A percentile compares a stretch with the other conserved stretches of the same genome.
Conservation (phyloP, 177 flowering plant species). For the Vitis hybrid region DNA sequence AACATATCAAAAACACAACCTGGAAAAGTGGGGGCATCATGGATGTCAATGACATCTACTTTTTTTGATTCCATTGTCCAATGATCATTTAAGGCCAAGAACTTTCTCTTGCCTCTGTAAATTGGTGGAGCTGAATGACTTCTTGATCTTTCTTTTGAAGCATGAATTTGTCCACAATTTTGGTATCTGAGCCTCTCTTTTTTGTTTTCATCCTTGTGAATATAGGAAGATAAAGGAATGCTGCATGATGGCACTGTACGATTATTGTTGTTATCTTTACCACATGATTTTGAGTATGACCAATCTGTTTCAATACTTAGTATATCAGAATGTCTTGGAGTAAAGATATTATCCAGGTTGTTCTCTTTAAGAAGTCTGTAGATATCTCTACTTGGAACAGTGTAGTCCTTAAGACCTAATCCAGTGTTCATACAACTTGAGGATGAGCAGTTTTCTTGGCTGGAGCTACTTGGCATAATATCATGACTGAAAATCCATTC, state of each 20-base stretch:
- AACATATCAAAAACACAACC: conserved; percentile 29
- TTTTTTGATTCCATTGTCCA: conserved; percentile 15
- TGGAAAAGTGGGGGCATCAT: conserved; percentile 20
- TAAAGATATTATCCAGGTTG: conserved; percentile 8
- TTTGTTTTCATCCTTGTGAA: conserved; percentile 10
- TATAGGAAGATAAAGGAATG: conserved; percentile 12
- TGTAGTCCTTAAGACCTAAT: conserved; percentile 14
- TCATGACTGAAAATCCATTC: conserved; percentile 19
- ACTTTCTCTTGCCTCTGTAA: conserved; percentile 48
- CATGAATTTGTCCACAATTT: conserved; percentile 7
- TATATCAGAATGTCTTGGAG: conserved; percentile 12
- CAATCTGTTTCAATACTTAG: conserved; percentile 24
- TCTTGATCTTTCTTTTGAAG: conserved; percentile 38
- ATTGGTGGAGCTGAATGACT: conserved; percentile 92
- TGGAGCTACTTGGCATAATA: conserved; percentile 14
- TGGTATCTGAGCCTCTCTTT: conserved; percentile 12
- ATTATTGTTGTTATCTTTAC: conserved; percentile 4
- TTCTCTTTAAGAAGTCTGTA: conserved; percentile 8
- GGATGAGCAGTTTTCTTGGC: conserved; percentile 15
- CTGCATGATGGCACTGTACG: neutral
- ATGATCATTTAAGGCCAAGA: conserved; percentile 27
- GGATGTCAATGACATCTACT: conserved; percentile 8
- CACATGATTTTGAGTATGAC: conserved; percentile 17
- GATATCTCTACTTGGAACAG: conserved; percentile 14
- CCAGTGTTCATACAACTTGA: conserved; percentile 17